Evolutionary conservation across 306 rosid genomes (phyloP).

Genomic region (Cicer chorassanicum): DNA sequence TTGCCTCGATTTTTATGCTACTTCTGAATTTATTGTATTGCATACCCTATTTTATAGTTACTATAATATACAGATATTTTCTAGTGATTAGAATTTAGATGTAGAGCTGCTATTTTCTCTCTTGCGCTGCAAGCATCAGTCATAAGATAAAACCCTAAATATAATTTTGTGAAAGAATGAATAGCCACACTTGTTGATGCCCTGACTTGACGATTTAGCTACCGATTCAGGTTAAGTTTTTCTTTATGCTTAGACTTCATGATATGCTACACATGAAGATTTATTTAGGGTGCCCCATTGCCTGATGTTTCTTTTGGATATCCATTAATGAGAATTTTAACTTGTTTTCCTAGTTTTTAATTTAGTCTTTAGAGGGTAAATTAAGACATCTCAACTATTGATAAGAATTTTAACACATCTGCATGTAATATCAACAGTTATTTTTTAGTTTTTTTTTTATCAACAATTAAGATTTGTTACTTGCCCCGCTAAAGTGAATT

Average conservation of each 20-base stretch:
- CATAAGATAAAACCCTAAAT: conserved; percentile 31
- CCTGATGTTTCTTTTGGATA: conserved; percentile 6
- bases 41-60: not conserved
- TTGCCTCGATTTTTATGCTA: not conserved
- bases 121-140: not conserved
- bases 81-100: conserved; percentile 13
- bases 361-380: conserved; percentile 10
- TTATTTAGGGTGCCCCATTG: conserved; percentile 14
- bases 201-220: not conserved
- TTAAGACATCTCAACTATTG: not conserved
- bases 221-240: not conserved
- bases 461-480: not conserved
- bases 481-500: not conserved
- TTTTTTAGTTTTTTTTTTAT: not conserved
- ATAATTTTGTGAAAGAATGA: not conserved
- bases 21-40: not conserved
- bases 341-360: not conserved
- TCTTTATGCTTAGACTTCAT: conserved; percentile 11
- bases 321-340: not conserved
- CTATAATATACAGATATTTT: not conserved
- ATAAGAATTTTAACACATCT: conserved; percentile 1
- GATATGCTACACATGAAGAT: not conserved
- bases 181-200: not conserved
- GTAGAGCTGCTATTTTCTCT: conserved; percentile 3
- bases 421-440: not conserved